Percentiles rank a stretch among this genome's conserved stretches.
These are phyloP conservation scores for Dittrichia graveolens DNA, from an alignment of 129 eudicot genomes.

Conservation along the genomic window DNA sequence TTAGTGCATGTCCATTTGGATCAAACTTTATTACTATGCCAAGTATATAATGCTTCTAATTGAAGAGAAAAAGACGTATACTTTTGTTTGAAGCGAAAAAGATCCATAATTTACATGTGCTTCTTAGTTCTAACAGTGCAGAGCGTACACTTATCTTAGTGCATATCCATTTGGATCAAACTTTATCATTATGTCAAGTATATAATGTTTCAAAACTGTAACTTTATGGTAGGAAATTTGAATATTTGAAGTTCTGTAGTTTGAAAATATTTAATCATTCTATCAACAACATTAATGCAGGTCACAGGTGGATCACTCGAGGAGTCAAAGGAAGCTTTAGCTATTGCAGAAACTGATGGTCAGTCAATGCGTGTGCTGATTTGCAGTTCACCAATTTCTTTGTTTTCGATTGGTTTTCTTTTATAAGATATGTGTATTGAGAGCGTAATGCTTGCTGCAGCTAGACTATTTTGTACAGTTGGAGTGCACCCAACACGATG, in stretches of 20 bases:
- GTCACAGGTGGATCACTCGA: constrained; percentile 98
- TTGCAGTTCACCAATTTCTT: constrained; percentile 13
- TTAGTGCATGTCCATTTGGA: no score
- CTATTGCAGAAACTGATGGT: constrained; percentile 99
- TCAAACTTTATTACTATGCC: no score
- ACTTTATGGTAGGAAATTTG: no score
- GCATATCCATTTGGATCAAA: no score
- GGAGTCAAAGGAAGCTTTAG: constrained; percentile 91
- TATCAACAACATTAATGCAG: constrained; percentile 39
- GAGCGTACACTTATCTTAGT: no score
- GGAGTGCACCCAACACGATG: constrained; percentile 99
- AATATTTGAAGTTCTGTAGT: not conserved
- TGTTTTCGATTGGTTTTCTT: constrained; percentile 9
- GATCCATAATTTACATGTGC: no score
- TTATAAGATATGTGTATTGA: not conserved
- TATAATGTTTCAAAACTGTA: no score
- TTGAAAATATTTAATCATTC: not conserved
- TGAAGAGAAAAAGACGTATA: no score
- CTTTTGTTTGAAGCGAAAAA: no score
- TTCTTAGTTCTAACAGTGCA: no score
- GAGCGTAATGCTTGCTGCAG: constrained; percentile 44
- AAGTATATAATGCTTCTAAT: no score
- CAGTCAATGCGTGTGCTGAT: constrained; percentile 33
- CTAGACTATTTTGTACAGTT: constrained; percentile 91
- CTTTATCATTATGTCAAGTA: no score